phyloP scores from a whole-genome alignment of 495 filamentous ascomycete species.

The Podospora didyma region DNA sequence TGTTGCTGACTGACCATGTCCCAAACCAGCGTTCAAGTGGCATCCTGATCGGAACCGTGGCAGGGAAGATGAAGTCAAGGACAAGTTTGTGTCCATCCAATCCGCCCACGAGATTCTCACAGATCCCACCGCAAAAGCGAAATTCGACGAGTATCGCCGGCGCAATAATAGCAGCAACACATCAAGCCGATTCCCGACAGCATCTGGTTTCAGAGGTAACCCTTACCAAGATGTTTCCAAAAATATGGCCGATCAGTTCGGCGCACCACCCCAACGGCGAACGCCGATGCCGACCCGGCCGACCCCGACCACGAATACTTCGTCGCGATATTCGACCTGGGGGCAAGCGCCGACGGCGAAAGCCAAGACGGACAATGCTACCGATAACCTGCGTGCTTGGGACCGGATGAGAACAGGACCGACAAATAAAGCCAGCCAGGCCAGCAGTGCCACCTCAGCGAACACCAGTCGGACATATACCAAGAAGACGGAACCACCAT shows the following conservation, averaged over 20 bases:
- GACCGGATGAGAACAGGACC: conserved; percentile 52
- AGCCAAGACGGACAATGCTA: conserved; percentile 54
- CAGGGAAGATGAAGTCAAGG: conserved; percentile 67
- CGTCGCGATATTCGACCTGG: conserved; percentile 22
- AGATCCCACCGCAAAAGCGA: conserved; percentile 60
- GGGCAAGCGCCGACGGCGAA: conserved; percentile 38
- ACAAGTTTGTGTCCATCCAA: conserved; percentile 82
- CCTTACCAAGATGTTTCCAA: conserved; percentile 46
- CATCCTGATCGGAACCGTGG: conserved; percentile 91
- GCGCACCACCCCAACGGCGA: conserved; percentile 45
- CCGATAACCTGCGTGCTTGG: conserved; percentile 62
- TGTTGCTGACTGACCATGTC: neutral
- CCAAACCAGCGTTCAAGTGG: conserved; percentile 64
- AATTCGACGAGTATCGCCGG: conserved; percentile 70
- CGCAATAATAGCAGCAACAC: conserved; percentile 16
- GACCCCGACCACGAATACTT: conserved; percentile 5
- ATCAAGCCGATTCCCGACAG: conserved; percentile 26
- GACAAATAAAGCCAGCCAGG: conserved; percentile 8
- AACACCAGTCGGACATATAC: conserved; percentile 11
- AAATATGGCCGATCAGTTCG: conserved; percentile 26
- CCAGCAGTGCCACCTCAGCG: conserved; percentile 1
- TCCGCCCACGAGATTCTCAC: conserved; percentile 78
- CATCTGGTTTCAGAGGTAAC: conserved; percentile 48
- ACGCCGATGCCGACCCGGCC: conserved; percentile 32
- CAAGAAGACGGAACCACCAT: conserved; percentile 7